Base-by-base conservation (phyloP, 225 moss, liverwort and hornwort species). In the Lunularia cruciata region DNA sequence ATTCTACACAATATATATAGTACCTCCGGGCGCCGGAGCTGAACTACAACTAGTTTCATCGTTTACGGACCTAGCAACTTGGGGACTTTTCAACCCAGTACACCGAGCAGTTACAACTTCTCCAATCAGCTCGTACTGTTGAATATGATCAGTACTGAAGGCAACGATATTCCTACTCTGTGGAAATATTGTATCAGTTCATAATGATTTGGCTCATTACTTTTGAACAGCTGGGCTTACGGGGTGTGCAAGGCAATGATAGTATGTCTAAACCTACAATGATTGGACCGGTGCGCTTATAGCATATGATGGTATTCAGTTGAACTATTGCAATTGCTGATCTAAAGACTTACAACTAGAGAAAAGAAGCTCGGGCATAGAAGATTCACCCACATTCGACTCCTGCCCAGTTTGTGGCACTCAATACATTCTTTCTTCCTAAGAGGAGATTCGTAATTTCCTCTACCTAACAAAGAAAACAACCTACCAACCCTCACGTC, bases 401-500 rank as follows among this genome's bases (percentile, higher is more conserved):
- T n/a, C 57, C 45, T 27, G 35, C 47, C 60, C 39, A 25, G 14
- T 26, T 40, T 36, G 35, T 61, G 47, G 30, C 30, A 42, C 38
- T 28, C 45, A 54, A 51, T 67, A 60, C 7, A 23, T 39, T 72
- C 43, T 60, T 47, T 26, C 68, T 37, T 78, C 10, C 20, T 47
- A 77, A 53, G 65, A 51, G 57, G 65, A 70, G 32, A 31, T 65
- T 47, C 1, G 47, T 16, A 18, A n/a, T 31, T 33, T 12, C 30
- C 34, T 62, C 70, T 51, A 51, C 35, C 37, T 64, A 56, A 5
- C 68, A 46, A 57, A 59, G 59, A 66, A 49, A 75, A 54, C 66
- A 60, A 65, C 57, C 36, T 65, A 77, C 65, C 65, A 67, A 38
- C 53, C 57, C 69, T 74, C 75, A 20, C 53, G n/a, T 58, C 63